Conservation (phyloP, 139 green algal genomes). For the Desmodesmus armatus region DNA sequence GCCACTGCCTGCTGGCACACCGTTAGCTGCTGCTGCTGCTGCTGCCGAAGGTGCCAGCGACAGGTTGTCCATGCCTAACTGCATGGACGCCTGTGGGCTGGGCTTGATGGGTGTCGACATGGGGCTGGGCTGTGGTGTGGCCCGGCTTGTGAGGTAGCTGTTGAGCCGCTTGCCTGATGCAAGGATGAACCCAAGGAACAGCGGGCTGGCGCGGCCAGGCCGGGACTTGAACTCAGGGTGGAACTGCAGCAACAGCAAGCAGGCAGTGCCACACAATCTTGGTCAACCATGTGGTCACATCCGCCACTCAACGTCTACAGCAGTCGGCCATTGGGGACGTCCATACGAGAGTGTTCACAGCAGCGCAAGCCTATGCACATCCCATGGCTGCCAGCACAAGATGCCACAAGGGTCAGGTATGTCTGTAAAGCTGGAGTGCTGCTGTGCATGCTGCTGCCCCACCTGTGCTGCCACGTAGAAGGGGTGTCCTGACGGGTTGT, state of each 20-base stretch:
- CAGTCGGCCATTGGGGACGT: too few species aligned
- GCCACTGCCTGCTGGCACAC: slow-evolving; percentile 10
- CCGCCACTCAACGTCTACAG: too few species aligned
- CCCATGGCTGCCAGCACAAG: too few species aligned
- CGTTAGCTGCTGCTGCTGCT: too few species aligned
- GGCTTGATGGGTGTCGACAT: slow-evolving; percentile 34
- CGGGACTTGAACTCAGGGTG: slow-evolving; percentile 90
- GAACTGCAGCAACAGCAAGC: slow-evolving; percentile 65
- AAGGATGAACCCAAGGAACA: slow-evolving; percentile 93
- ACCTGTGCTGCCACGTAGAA: slow-evolving; percentile 87
- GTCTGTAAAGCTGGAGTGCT: too few species aligned
- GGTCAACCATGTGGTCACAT: too few species aligned
- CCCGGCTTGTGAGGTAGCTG: slow-evolving; percentile 38
- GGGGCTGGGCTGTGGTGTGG: slow-evolving; percentile 37
- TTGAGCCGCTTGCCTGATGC: slow-evolving; percentile 59
- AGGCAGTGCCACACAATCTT: background rate
- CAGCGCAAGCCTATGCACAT: too few species aligned
- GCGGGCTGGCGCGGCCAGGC: slow-evolving; percentile 79
- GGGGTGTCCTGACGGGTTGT: slow-evolving; percentile 73
- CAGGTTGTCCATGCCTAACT: slow-evolving; percentile 1
- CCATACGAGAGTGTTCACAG: too few species aligned
- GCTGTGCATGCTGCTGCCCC: too few species aligned
- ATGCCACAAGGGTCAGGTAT: too few species aligned
- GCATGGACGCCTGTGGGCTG: background rate
- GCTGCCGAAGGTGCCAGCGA: background rate